Percentiles rank a stretch among this genome's conserved stretches.
These are phyloP conservation scores for Rhodamnia rubescens DNA, from an alignment of 345 rosid genomes.

Conservation along the genomic window DNA sequence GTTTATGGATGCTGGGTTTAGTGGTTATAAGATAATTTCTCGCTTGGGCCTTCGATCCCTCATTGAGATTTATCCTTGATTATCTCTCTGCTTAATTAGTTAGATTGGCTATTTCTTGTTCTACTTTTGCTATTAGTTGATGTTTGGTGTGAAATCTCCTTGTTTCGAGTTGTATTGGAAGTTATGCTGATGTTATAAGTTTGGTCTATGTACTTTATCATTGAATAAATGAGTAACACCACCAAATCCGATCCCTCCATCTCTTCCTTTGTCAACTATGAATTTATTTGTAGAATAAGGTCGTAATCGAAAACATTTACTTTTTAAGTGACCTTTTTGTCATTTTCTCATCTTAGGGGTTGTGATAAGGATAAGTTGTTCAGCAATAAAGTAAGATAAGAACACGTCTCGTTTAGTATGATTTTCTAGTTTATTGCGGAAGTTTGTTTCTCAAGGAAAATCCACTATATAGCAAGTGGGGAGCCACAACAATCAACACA, in stretches of 20 bases:
- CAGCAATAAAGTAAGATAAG: background rate
- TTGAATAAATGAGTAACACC: background rate
- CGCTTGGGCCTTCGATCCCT: conserved; percentile 9
- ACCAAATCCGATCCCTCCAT: background rate
- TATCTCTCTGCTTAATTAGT: background rate
- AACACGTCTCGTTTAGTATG: background rate
- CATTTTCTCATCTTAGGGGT: background rate
- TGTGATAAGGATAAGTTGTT: background rate
- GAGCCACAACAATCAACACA: background rate
- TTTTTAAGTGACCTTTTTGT: background rate
- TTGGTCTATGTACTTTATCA: background rate
- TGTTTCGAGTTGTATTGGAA: background rate
- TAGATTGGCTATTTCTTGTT: background rate
- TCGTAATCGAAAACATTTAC: background rate
- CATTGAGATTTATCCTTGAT: conserved; percentile 14
- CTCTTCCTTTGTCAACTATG: background rate
- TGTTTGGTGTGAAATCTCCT: background rate
- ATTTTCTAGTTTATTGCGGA: background rate
- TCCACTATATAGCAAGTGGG: background rate
- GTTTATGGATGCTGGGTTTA: conserved; percentile 18
- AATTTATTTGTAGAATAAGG: background rate
- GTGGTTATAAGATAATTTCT: conserved; percentile 10
- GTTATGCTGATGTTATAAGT: background rate
- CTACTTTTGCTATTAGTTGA: background rate
- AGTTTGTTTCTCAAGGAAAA: background rate